Conservation (phyloP, 495 filamentous ascomycete genomes). For the Tuber borchii region DNA sequence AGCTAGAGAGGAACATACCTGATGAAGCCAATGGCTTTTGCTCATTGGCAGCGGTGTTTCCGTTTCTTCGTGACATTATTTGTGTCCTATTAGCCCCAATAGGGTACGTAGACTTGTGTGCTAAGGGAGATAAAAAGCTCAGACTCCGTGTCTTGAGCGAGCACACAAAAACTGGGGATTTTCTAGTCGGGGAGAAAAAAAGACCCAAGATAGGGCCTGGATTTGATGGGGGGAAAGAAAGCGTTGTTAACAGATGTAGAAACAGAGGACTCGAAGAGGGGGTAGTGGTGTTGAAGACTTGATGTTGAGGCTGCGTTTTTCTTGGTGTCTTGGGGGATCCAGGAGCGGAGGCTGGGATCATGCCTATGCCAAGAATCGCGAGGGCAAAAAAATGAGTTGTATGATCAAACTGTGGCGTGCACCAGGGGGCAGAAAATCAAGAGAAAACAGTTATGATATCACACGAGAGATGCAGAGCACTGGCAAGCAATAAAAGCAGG, state of each 20-base stretch:
- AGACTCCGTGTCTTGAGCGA: not conserved
- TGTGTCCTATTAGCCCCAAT: not conserved
- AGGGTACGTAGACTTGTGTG: not conserved
- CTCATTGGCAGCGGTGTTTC: slow-evolving; percentile 19
- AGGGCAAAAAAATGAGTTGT: not conserved
- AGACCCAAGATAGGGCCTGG: not conserved
- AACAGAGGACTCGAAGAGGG: not conserved
- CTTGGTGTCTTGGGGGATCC: not conserved
- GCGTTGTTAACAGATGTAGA: not conserved
- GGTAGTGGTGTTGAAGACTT: not conserved
- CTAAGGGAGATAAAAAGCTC: not conserved
- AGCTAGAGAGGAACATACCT: not conserved
- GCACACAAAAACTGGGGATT: not conserved
- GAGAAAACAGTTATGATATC: not conserved
- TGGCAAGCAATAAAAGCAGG: not conserved
- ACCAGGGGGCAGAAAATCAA: not conserved
- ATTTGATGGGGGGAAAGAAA: not conserved
- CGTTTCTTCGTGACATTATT: slow-evolving; percentile 34
- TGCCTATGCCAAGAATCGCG: not conserved
- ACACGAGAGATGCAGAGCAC: not conserved
- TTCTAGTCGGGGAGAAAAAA: not conserved
- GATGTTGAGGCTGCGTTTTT: not conserved
- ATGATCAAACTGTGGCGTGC: not conserved
- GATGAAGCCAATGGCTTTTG: not conserved
- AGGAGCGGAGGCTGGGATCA: slow-evolving; percentile 1